Evolutionary conservation across 495 filamentous ascomycete species (phyloP), one percentile per base, ranked within the genome.

Genomic region (Articulospora tetracladia): DNA sequence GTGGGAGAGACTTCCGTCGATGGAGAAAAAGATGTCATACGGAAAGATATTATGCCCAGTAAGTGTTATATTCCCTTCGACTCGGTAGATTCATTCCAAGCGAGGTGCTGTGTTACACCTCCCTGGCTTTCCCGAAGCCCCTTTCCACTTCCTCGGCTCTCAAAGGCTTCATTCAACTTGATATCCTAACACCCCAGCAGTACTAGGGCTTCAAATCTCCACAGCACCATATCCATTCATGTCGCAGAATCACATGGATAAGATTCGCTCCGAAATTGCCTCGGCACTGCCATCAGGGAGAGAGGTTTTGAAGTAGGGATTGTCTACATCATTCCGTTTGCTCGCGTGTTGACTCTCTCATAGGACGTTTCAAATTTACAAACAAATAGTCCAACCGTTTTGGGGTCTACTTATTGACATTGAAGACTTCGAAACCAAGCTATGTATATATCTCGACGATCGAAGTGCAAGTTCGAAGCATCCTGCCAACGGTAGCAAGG

Each of bases 201-300:
- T 93, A 26, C 79, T 94, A 34, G 90, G 89, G 13, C 81, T 94
- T 19, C 90, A 93, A 66, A 92, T 91, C 61, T 89, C 91, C 57
- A 81, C 80, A 32, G 88, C 90, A 25, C 90, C 90, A 23, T 94
- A 93, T 71, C 90, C 90, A 20, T 87, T 94, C 60, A 90, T 90
- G 79, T 89, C 88, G 11, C 77, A 85, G 1, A 81, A 83, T 32
- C 84, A 90, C 60, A 82, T 90, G 11, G 83, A 83, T 67, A 84
- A 84, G 26, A 78, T 93, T 1, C 85, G 86, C 24, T 83, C 80
- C 30, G 86, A 90, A n/a, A 83, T 94, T 57, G 86, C 87, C 10
- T 69, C 74, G 65, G 70, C 87, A 79, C 72, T 92, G 74, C 78
- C 77, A 44, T 76, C 81, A 48, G 86, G 89, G 61, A 77, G 85